Conservation (phyloP, 2,329 filamentous ascomycete genomes). For the Aspergillus sp. region DNA sequence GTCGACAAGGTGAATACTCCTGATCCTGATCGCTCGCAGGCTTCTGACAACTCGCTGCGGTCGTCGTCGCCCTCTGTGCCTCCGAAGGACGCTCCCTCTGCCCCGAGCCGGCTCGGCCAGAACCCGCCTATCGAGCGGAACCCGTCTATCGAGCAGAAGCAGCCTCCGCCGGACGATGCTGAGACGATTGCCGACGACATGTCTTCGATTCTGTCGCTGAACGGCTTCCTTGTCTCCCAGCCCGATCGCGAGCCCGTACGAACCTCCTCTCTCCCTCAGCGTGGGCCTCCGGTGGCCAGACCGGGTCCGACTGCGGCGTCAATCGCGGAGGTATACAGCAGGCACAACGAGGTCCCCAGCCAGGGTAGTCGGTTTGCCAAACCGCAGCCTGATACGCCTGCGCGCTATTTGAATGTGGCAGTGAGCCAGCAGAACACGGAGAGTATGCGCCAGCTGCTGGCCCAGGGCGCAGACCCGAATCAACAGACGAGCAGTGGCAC, state of each 20-base stretch:
- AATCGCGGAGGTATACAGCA: background rate
- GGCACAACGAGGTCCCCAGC: background rate
- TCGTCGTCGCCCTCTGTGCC: conserved; percentile 22
- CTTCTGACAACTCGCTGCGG: conserved; percentile 3
- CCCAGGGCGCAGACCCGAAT: conserved; percentile 43
- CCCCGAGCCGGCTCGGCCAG: too few species aligned
- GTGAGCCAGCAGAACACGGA: conserved; percentile 54
- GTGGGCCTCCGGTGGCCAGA: background rate
- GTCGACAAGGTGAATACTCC: conserved; percentile 29
- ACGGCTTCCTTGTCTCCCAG: conserved; percentile 16
- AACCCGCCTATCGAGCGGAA: too few species aligned
- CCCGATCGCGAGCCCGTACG: background rate
- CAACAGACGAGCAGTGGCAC: conserved; percentile 55
- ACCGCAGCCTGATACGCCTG: too few species aligned
- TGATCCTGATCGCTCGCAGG: conserved; percentile 5
- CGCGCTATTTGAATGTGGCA: conserved; percentile 28
- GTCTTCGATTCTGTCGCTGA: conserved; percentile 29
- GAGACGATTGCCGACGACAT: conserved; percentile 27
- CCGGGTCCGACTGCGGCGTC: conserved; percentile 16
- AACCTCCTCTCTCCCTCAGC: too few species aligned
- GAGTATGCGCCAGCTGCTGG: conserved; percentile 54
- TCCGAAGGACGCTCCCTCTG: conserved; percentile 24
- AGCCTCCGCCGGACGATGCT: conserved; percentile 7
- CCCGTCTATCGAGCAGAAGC: too few species aligned
- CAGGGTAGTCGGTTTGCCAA: too few species aligned